Percentiles rank a stretch among this genome's conserved stretches.
Evolutionary conservation across 495 filamentous ascomycete genomes (phyloP).

Genomic region (Aspergillus steynii): DNA sequence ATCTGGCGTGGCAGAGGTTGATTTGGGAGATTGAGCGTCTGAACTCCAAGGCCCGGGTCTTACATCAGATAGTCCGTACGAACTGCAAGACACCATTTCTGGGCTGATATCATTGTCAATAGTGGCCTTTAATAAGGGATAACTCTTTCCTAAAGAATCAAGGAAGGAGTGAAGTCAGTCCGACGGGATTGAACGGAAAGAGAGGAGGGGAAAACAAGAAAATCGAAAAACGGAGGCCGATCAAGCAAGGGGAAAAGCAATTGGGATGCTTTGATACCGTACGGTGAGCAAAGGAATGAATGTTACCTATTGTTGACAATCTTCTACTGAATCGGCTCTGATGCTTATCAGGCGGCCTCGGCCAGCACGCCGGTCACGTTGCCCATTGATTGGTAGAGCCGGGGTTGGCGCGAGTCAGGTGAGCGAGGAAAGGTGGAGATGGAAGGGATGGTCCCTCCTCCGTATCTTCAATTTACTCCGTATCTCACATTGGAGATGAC

Average conservation of each 20-base stretch:
- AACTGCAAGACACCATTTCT: too few relatives aligned
- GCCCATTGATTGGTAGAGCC: slow-evolving; percentile 28
- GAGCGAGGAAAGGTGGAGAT: slow-evolving; percentile 20
- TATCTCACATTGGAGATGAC: neutral
- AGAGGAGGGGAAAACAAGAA: neutral
- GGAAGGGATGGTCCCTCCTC: neutral
- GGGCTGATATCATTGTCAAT: neutral
- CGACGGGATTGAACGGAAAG: neutral
- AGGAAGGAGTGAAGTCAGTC: neutral
- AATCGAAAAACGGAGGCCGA: too few relatives aligned
- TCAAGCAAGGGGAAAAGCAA: neutral
- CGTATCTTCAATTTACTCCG: neutral
- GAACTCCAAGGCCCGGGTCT: too few relatives aligned
- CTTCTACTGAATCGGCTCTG: too few relatives aligned
- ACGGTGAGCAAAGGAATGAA: too few relatives aligned
- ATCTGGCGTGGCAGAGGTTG: too few relatives aligned
- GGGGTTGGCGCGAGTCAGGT: slow-evolving; percentile 12
- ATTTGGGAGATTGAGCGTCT: too few relatives aligned
- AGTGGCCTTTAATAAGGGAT: too few relatives aligned
- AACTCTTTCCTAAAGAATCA: neutral
- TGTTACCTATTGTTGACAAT: too few relatives aligned
- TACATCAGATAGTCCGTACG: too few relatives aligned
- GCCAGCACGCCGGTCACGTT: slow-evolving; percentile 29
- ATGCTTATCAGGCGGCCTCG: slow-evolving; percentile 3
- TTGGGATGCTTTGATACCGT: too few relatives aligned